phyloP scores from a whole-genome alignment of 2,329 filamentous ascomycete genomes.

The Celoporthe dispersa region DNA sequence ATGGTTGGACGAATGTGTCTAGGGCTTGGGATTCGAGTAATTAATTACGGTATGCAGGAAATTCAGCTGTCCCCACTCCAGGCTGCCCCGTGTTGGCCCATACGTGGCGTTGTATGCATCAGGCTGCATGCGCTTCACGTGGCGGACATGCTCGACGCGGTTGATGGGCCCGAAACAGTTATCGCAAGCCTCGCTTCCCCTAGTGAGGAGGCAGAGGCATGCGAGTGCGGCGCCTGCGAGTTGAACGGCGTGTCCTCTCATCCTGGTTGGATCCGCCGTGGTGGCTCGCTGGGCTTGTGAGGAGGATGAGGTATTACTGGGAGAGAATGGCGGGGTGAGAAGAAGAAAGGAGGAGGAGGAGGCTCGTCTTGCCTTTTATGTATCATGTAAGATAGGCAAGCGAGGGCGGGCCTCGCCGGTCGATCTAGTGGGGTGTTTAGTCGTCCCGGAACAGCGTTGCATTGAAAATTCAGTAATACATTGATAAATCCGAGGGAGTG shows the following conservation, averaged over 20 bases:
- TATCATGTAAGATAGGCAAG: not conserved
- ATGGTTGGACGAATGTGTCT: not conserved
- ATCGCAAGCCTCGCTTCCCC: slow-evolving; percentile 42
- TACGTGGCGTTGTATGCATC: slow-evolving; percentile 47
- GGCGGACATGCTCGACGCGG: slow-evolving; percentile 49
- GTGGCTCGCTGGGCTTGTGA: not conserved
- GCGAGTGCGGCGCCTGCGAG: slow-evolving; percentile 29
- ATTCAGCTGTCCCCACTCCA: slow-evolving; percentile 68
- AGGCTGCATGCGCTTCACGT: slow-evolving; percentile 55
- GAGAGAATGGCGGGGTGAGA: not conserved
- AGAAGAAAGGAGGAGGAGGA: not conserved
- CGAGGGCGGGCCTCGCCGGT: not conserved
- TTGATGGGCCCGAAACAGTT: slow-evolving; percentile 48
- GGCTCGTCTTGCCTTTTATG: not conserved
- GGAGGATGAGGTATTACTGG: not conserved
- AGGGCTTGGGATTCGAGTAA: not conserved
- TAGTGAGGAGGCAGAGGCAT: slow-evolving; percentile 16
- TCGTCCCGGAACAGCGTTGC: not conserved
- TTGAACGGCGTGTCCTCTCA: slow-evolving; percentile 18
- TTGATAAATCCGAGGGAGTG: not conserved
- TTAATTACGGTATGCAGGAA: slow-evolving; percentile 57
- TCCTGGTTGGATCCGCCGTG: slow-evolving; percentile 14
- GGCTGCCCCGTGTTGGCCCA: slow-evolving; percentile 45
- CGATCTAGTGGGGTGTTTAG: not conserved
- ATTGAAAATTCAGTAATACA: not conserved